These are phyloP conservation scores for Alnus rubra DNA, from an alignment of 306 rosid genomes.

Conservation along the genomic window DNA sequence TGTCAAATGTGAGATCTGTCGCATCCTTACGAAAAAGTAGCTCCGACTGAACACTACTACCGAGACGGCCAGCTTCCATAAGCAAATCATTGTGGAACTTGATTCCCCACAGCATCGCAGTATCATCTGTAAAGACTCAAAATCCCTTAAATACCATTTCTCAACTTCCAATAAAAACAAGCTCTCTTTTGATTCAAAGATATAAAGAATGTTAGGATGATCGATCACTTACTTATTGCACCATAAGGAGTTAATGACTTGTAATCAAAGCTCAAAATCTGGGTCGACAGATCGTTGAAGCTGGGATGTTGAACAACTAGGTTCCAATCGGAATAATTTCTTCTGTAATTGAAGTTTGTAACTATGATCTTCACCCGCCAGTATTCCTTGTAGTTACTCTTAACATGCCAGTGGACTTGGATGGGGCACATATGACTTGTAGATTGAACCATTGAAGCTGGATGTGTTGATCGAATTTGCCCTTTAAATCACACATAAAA, in stretches of 20 bases:
- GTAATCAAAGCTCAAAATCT: conserved; percentile 83
- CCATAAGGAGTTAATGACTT: conserved; percentile 62
- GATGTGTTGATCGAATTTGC: conserved; percentile 51
- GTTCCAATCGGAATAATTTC: conserved; percentile 87
- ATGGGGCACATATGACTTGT: conserved; percentile 91
- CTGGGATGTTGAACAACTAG: conserved; percentile 86
- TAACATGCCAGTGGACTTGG: conserved; percentile 91
- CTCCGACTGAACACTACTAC: conserved; percentile 90
- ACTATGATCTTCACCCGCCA: conserved; percentile 87
- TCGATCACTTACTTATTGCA: conserved; percentile 58
- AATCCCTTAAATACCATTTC: conserved; percentile 19
- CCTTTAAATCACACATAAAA: conserved; percentile 39
- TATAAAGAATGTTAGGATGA: too few relatives aligned
- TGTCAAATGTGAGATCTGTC: too few relatives aligned
- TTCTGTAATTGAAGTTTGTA: conserved; percentile 76
- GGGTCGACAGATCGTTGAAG: conserved; percentile 73
- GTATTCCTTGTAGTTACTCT: conserved; percentile 72
- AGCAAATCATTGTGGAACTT: conserved; percentile 88
- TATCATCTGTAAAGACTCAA: conserved; percentile 68
- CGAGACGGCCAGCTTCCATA: conserved; percentile 68
- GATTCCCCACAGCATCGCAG: conserved; percentile 89
- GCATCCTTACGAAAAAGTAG: too few relatives aligned
- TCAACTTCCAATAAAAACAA: too few relatives aligned
- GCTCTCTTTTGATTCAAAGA: too few relatives aligned
- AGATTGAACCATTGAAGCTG: conserved; percentile 66